Conservation (phyloP, 2,329 filamentous ascomycete genomes). For the Aspergillus versicolor region DNA sequence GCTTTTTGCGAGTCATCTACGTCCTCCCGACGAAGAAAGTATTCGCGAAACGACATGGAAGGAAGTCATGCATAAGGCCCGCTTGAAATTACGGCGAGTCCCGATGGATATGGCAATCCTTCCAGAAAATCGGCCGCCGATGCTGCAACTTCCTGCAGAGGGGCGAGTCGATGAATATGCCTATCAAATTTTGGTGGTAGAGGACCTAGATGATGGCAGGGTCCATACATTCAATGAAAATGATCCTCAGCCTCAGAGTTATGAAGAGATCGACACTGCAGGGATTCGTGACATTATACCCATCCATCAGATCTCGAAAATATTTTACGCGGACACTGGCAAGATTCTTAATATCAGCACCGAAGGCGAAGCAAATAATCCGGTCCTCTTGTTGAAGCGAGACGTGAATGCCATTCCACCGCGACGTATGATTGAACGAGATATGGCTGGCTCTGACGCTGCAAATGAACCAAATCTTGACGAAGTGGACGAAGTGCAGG, state of each 20-base stretch:
- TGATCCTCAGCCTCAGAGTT: constrained; percentile 56
- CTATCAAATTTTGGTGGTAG: constrained; percentile 78
- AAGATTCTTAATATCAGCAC: constrained; percentile 81
- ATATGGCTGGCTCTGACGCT: constrained; percentile 37
- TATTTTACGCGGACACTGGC: constrained; percentile 90
- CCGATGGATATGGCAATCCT: constrained; percentile 55
- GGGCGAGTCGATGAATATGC: constrained; percentile 63
- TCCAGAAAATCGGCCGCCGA: constrained; percentile 14
- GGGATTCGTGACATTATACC: constrained; percentile 68
- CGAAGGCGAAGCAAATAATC: constrained; percentile 68
- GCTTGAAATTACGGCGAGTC: constrained; percentile 74
- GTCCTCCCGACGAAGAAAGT: constrained; percentile 56
- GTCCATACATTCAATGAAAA: constrained; percentile 66
- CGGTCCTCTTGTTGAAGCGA: constrained; percentile 71
- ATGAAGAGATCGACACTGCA: constrained; percentile 60
- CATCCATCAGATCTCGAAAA: constrained; percentile 77
- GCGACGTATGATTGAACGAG: constrained; percentile 55
- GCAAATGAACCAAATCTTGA: constrained; percentile 30
- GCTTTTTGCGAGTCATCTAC: constrained; percentile 80
- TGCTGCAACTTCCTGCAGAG: constrained; percentile 36
- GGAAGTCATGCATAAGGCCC: constrained; percentile 91
- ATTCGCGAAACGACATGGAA: constrained; percentile 79
- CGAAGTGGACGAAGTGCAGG: constrained; percentile 42
- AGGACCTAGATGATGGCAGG: constrained; percentile 74
- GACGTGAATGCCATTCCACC: constrained; percentile 65